Evolutionary conservation across 2,329 filamentous ascomycete genomes (phyloP).

Genomic region (Cordyceps cicadae): DNA sequence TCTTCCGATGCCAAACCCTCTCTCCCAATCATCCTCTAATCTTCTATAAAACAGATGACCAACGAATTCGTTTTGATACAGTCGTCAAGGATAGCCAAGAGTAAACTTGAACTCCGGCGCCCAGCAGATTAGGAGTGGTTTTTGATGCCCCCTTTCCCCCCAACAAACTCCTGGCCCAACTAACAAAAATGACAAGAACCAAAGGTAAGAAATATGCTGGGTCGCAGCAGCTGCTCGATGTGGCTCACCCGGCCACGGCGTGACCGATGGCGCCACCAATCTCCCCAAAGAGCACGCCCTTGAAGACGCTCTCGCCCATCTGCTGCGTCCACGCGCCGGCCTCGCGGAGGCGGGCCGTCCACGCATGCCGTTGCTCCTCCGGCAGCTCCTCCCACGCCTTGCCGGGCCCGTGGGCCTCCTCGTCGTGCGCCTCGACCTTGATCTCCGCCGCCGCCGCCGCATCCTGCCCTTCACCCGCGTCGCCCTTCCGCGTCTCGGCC

Average conservation of each 20-base stretch:
- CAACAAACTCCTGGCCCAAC: background rate
- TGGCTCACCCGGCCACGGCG: conserved; percentile 33
- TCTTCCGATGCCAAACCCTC: too few species aligned
- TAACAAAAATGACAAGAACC: background rate
- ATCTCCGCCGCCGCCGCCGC: conserved; percentile 20
- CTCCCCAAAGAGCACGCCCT: conserved; percentile 70
- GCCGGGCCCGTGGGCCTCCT: conserved; percentile 41
- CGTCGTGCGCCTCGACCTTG: conserved; percentile 38
- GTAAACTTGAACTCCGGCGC: background rate
- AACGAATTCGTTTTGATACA: background rate
- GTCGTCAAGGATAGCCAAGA: background rate
- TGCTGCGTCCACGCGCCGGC: conserved; percentile 73
- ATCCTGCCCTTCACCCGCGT: conserved; percentile 12
- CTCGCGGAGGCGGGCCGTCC: conserved; percentile 60
- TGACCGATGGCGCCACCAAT: conserved; percentile 54
- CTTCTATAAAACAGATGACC: too few species aligned
- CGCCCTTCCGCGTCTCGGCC: conserved; percentile 18
- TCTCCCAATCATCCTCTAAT: too few species aligned
- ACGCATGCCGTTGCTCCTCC: conserved; percentile 52
- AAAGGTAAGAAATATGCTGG: background rate
- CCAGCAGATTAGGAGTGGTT: background rate
- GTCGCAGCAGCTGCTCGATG: background rate
- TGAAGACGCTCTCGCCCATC: conserved; percentile 69
- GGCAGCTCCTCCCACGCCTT: conserved; percentile 65
- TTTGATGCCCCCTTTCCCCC: too few species aligned